Base-by-base conservation (phyloP, 208 protist species). In the Acanthamoeba pearcei region DNA sequence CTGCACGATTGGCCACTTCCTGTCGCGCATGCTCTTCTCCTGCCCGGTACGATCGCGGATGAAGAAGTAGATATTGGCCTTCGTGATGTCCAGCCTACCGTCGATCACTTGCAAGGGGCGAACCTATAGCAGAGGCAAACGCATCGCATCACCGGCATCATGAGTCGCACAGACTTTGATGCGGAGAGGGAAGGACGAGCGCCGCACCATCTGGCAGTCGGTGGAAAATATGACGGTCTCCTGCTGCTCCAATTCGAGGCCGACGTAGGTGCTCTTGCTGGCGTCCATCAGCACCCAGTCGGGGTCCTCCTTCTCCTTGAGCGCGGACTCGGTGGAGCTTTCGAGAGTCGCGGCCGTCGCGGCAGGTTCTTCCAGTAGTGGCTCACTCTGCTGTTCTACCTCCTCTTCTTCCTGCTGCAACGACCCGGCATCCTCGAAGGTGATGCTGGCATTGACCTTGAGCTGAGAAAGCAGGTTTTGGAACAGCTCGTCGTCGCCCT, bases 31-130 rank as follows among this genome's bases (percentile, higher is more conserved):
- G 35, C 83, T 35, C 60, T 68, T 70, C 35, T 91, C 57, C 49
- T 91, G 83, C 55, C 46, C 29, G 15, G 83, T 53, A 0, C 55
- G 46, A 35, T 91, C 60, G 19, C 60, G 51, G 24, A 91, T 72
- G 83, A 91, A 91, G 60, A 91, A 91, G 83, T 91, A 91, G 60
- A 91, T 10, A 42, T 91, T 62, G 83, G 53, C 51, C 55, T 91
- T 91, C 9, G 83, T 91, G 60, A 91, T 91, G 42, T 91, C 83
- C 1, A 91, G 32, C 35, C 83, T 10, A 15, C 83, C 83, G 35
- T 91, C 83, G 51, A 91, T 78, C 62, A 80, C 88, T 91, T 91
- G 57, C 83, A 91, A 42, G 38, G 83, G 83, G 17, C 83, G 83
- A 0, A 91, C 83, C 83, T 91, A 19, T 5, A 55, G 5, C 12